Evolutionary conservation across 2,329 filamentous ascomycete species (phyloP), one percentile per base, ranked within the genome.

Genomic region (Albophoma yamanashiensis): DNA sequence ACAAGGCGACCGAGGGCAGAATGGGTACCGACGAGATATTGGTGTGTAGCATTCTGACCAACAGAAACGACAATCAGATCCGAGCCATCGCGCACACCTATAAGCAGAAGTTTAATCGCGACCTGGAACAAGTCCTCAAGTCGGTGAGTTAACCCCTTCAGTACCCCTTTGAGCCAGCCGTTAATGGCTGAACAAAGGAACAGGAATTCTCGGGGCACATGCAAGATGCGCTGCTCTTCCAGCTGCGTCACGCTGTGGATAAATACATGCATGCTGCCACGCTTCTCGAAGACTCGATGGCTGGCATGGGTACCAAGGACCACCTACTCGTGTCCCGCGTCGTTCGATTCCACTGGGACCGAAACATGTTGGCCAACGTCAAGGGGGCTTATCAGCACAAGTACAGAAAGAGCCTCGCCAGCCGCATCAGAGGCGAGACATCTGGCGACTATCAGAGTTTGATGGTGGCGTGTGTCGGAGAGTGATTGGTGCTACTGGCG

Each of bases 151-250:
- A 5, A 9, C 17, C 25, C 11, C 47, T 6, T 27, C 31, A 39
- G 8, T 25, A 17, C 15, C 22, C 22, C 27, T 22, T 22, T 55
- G 45, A 52, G 27, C 27, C 8, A 12, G 27, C 27, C 12, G 50
- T n/a, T 5, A n/a, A 20, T n/a, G 22, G 50, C 50, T 53, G 36
- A 31, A 22, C 39, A 11, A 17, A 20, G n/a, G 25, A 17, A 11
- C 62, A 87, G 76, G 86, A 94, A 68, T 97, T 97, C 74, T 89
- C 87, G 0, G 93, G 93, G 0, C 93, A 97, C 71, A 97, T 97
- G 92, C 81, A 92, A 71, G 84, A 90, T 20, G 91, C 91, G 0
- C 81, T 97, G 0, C 75, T 94, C 34, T 86, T 86, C 70, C 91
- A 96, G 72, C 77, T 97, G n/a, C 82, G 82, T 14, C 80, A 87